Evolutionary conservation across 257 asterid genomes (phyloP).

Genomic region (Haberlea rhodopensis): DNA sequence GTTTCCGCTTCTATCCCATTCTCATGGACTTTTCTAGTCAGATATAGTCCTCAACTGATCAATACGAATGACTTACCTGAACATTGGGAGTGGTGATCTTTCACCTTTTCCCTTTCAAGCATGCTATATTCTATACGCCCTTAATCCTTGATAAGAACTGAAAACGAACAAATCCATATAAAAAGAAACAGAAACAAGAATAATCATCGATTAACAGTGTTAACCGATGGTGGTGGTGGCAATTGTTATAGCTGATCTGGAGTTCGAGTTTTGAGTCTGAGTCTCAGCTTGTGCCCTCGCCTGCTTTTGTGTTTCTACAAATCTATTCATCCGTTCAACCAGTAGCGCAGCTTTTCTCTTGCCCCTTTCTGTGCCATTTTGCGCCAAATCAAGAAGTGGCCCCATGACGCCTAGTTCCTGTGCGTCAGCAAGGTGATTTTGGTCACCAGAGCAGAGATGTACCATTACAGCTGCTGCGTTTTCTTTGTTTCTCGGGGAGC

Average conservation of each 20-base stretch:
- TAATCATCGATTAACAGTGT: constrained; percentile 47
- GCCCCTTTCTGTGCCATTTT: constrained; percentile 87
- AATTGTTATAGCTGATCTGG: constrained; percentile 37
- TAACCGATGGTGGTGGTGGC: constrained; percentile 34
- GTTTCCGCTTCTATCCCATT: constrained; percentile 16
- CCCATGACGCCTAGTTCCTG: constrained; percentile 79
- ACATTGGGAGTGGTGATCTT: constrained; percentile 62
- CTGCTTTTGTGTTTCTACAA: constrained; percentile 67
- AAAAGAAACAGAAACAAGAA: constrained; percentile 24
- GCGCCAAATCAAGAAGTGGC: constrained; percentile 59
- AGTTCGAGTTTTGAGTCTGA: constrained; percentile 29
- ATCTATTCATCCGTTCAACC: constrained; percentile 81
- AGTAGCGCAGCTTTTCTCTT: constrained; percentile 74
- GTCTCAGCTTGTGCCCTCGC: constrained; percentile 42
- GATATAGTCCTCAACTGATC: constrained; percentile 29
- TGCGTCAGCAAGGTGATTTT: constrained; percentile 56
- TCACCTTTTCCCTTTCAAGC: constrained; percentile 56
- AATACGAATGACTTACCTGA: constrained; percentile 33
- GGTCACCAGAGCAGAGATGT: constrained; percentile 83
- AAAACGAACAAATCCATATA: constrained; percentile 20
- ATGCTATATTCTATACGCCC: constrained; percentile 34
- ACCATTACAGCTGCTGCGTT: constrained; percentile 86
- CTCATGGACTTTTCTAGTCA: constrained; percentile 16
- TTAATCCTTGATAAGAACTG: constrained; percentile 23
- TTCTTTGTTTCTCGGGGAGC: constrained; percentile 83